Evolutionary conservation across 1,284 basidiomycete genomes (phyloP).

Genomic region (Ceratorhiza oryzae-sativae): DNA sequence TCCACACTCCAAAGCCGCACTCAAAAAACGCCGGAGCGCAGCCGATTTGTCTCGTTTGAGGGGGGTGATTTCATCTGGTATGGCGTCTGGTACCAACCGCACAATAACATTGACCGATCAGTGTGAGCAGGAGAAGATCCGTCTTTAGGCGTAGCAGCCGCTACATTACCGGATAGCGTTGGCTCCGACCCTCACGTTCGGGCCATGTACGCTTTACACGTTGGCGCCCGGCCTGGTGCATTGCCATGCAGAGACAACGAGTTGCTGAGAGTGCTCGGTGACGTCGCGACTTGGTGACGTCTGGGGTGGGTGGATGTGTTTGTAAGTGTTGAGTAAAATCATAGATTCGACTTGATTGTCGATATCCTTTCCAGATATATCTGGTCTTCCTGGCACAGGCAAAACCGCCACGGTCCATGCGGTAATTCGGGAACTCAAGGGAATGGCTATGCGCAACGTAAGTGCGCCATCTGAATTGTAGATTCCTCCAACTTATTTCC

Average conservation of each 20-base stretch:
- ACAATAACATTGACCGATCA: not conserved
- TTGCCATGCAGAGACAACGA: slow-evolving; percentile 92
- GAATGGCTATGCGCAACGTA: slow-evolving; percentile 82
- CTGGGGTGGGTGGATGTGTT: slow-evolving; percentile 93
- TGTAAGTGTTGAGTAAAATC: slow-evolving; percentile 64
- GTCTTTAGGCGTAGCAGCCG: slow-evolving; percentile 57
- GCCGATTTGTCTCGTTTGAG: slow-evolving; percentile 30
- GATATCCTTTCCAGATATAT: slow-evolving; percentile 72
- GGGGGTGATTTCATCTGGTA: slow-evolving; percentile 19
- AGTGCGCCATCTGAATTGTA: slow-evolving; percentile 43
- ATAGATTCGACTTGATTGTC: not conserved
- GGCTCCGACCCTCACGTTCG: slow-evolving; percentile 72
- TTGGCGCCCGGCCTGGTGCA: slow-evolving; percentile 89
- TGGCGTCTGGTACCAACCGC: not conserved
- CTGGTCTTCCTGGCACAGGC: slow-evolving; percentile 96
- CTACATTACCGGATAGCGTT: slow-evolving; percentile 30
- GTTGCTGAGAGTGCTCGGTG: slow-evolving; percentile 77
- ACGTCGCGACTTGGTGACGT: slow-evolving; percentile 89
- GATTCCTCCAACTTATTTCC: not conserved
- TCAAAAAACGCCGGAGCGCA: slow-evolving; percentile 49
- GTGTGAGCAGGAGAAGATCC: slow-evolving; percentile 50
- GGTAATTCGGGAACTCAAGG: slow-evolving; percentile 85
- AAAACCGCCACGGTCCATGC: slow-evolving; percentile 98
- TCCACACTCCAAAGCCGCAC: slow-evolving; percentile 69
- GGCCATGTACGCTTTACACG: slow-evolving; percentile 89